Evolutionary conservation across 257 asterid species (phyloP).

Genomic region (Plantago major): DNA sequence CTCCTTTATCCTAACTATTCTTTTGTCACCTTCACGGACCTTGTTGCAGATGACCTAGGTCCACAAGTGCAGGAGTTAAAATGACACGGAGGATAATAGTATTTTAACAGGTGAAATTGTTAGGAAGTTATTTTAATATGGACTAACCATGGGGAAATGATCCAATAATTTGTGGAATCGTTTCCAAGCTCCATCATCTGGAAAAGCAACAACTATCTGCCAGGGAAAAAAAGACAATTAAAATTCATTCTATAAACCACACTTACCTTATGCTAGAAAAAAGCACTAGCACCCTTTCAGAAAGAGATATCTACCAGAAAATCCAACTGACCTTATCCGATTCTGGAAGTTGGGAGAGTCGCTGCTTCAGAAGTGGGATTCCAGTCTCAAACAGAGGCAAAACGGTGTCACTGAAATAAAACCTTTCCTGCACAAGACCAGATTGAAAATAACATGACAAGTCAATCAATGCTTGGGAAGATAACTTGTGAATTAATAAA

Average conservation of each 20-base stretch:
- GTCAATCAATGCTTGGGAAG: neutral
- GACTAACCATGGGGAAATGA: conserved; percentile 69
- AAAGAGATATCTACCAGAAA: conserved; percentile 10
- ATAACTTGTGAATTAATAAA: neutral
- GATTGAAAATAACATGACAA: conserved; percentile 2
- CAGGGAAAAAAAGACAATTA: neutral
- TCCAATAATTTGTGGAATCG: conserved; percentile 82
- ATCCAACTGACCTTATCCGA: conserved; percentile 52
- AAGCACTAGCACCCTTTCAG: neutral
- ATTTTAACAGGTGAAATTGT: conserved; percentile 4
- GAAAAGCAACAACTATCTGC: conserved; percentile 93
- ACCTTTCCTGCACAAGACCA: conserved; percentile 66
- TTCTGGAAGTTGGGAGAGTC: conserved; percentile 68
- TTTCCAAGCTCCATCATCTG: conserved; percentile 99
- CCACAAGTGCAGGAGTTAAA: conserved; percentile 10
- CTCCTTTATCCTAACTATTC: conserved; percentile 88
- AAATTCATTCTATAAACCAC: neutral
- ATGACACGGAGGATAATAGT: conserved; percentile 8
- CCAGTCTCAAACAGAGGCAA: conserved; percentile 94
- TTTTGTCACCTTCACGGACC: conserved; percentile 94
- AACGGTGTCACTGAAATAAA: conserved; percentile 81
- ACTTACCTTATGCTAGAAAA: neutral
- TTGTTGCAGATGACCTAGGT: conserved; percentile 83
- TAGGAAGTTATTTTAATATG: neutral
- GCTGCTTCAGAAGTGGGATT: conserved; percentile 78